Evolutionary conservation across 306 rosid species (phyloP), one percentile per base, ranked within the genome.

Genomic region (Dicorynia guianensis): DNA sequence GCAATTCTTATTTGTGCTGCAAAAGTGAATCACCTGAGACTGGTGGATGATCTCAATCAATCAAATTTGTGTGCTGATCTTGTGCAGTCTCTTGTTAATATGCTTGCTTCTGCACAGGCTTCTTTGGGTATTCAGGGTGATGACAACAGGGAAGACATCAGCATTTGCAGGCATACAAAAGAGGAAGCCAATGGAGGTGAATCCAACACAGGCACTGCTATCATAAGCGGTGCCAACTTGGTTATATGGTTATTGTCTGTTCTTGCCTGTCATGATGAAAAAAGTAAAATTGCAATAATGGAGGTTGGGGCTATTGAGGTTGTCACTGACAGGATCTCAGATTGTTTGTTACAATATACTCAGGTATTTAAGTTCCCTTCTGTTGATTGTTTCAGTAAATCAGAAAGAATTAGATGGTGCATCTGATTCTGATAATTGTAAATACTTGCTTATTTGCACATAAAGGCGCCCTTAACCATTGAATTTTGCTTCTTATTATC

Each of bases 241-340:
- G 91, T 87, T n/a, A 84, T 89, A 80, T 95, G 98, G 98, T 82
- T 95, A 80, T 87, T 95, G 30, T 84, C 93, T 77, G 81, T 92
- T 78, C 93, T 95, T 80, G 96, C 97, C 20, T 89, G 97, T 81
- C 91, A 87, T 53, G 92, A 89, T 79, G 97, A 78, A 76, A 90
- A 81, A 78, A 86, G 88, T 80, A 95, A 86, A 82, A 67, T 17
- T 76, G 81, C 76, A 81, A 90, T 90, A 71, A 91, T 90, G 98
- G 97, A 94, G 76, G 87, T 97, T 81, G 98, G 93, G 75, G 98
- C 93, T n/a, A 86, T 95, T 82, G 98, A 92, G 72, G 89, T 86
- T 76, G 87, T 95, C 70, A 86, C 86, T 13, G 97, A 92, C 33
- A 87, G 96, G 87, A 90, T 95, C 84, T 83, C 98, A 61, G 84